Base-by-base conservation (phyloP, 192 early-diverging fungal genomes). In the Bifiguratus adelaidae region DNA sequence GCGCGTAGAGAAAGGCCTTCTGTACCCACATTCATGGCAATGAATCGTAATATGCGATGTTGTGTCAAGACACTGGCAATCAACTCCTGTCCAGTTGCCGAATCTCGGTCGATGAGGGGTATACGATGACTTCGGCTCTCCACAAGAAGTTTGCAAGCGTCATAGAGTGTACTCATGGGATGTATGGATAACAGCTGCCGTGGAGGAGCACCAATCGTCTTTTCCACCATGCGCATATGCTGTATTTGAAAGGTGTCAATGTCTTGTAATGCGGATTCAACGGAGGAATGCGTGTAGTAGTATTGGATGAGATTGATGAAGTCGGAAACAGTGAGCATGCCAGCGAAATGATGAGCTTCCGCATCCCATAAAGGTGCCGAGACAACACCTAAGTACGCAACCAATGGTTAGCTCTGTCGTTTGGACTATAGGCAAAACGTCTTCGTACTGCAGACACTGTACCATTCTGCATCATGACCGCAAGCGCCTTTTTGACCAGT, bases 281-380 rank as follows among this genome's bases (percentile, higher is more conserved):
- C 82, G 7, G 85, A 82, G 13, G 84, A 73, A 48, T 87, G 77
- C 26, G 73, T 74, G 61, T 94, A 92, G 64, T 94, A 92, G 65
- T 90, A 89, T 56, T 88, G 78, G 22, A 97, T 89, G 52, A 97
- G 63, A 58, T 92, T 85, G 32, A 97, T 88, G 59, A 97, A 88
- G 58, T 97, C 95, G 1, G 91, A 87, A 7, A 93, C 92, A 13
- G 92, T 94, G 61, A 97, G 69, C 90, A 97, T 93, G 37, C 95
- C 95, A 1, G 84, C 82, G 56, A 91, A 96, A 60, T 74, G 74
- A 41, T 88, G 82, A 5, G 70, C 68, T 2, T 60, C 52, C 2
- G 88, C 84, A 50, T 90, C 83, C 85, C 89, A 97, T 35, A 97
- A 68, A 34, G 92, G 91, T 19, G 92, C 92, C 7, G 89, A 92